These are phyloP conservation scores for Astrothelium subdiscretum DNA, from an alignment of 495 filamentous ascomycete species.

Conservation along the genomic window DNA sequence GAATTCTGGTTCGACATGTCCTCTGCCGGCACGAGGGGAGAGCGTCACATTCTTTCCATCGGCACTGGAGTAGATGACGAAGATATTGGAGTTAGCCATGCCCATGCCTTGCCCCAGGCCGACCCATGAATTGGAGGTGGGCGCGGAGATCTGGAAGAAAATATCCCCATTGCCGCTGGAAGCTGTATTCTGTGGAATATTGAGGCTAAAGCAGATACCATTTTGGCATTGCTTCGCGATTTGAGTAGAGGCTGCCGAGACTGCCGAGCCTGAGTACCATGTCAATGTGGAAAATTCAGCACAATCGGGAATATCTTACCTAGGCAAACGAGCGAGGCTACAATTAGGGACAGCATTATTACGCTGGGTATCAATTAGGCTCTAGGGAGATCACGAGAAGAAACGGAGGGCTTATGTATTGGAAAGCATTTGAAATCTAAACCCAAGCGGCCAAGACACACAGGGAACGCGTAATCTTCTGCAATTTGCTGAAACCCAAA, in stretches of 20 bases:
- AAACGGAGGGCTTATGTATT: neutral
- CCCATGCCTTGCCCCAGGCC: slow-evolving; percentile 27
- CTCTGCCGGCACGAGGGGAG: slow-evolving; percentile 22
- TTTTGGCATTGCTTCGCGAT: neutral
- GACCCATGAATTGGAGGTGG: slow-evolving; percentile 26
- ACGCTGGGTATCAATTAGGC: neutral
- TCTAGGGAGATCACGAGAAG: neutral
- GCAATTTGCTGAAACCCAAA: neutral
- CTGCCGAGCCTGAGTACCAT: neutral
- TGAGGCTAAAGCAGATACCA: slow-evolving; percentile 27
- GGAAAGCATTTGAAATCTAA: neutral
- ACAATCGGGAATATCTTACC: neutral
- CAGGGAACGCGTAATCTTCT: neutral
- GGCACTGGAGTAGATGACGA: slow-evolving; percentile 27
- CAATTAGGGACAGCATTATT: neutral
- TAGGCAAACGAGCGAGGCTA: neutral
- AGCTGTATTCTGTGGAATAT: slow-evolving; percentile 25
- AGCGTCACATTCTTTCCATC: slow-evolving; percentile 29
- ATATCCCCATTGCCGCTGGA: slow-evolving; percentile 28
- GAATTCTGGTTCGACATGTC: slow-evolving; percentile 19
- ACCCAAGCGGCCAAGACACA: neutral
- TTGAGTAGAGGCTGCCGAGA: neutral
- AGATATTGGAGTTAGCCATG: slow-evolving; percentile 29
- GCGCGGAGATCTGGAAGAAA: slow-evolving; percentile 29
- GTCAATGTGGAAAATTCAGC: neutral